A percentile compares a stretch with the other conserved stretches of the same genome.
These are phyloP conservation scores for Magnolia changhungtana DNA, from an alignment of 164 flowering plant species.

Conservation along the genomic window DNA sequence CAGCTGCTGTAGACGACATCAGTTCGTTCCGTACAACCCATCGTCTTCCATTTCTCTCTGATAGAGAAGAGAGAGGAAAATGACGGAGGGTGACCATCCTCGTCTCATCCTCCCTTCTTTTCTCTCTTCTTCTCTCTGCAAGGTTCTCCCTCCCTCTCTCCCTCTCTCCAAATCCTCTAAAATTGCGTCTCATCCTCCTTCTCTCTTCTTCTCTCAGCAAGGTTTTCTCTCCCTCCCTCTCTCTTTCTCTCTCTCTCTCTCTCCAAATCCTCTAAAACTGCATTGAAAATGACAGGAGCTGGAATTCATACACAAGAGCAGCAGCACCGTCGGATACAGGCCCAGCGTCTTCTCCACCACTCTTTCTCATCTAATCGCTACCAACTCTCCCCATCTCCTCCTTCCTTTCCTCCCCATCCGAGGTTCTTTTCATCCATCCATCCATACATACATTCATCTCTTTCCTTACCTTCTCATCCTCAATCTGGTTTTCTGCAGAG, in stretches of 20 bases:
- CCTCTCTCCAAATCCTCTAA: neutral
- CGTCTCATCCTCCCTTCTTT: conserved; percentile 66
- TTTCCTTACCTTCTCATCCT: neutral
- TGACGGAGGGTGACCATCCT: conserved; percentile 38
- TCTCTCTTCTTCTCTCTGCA: conserved; percentile 55
- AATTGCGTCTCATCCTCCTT: conserved; percentile 52
- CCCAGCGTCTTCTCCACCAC: conserved; percentile 88
- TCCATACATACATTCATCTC: neutral
- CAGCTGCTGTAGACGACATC: neutral
- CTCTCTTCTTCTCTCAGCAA: conserved; percentile 57
- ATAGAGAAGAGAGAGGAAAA: neutral
- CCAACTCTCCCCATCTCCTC: conserved; percentile 67
- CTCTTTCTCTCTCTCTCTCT: neutral
- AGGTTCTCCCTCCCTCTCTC: conserved; percentile 29
- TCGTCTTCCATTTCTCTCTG: neutral
- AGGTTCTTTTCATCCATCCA: conserved; percentile 35
- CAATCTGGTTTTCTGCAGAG: conserved; percentile 34
- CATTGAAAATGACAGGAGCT: conserved; percentile 44
- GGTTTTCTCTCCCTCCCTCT: conserved; percentile 25
- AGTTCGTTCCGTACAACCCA: neutral
- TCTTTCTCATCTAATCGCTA: conserved; percentile 92
- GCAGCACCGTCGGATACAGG: conserved; percentile 82
- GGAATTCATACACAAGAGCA: conserved; percentile 89
- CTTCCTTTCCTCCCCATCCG: conserved; percentile 74
- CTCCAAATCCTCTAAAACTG: neutral